Evolutionary conservation across 1,284 basidiomycete species (phyloP), one percentile per base, ranked within the genome.

Genomic region (Boletellus dicymbophilus): DNA sequence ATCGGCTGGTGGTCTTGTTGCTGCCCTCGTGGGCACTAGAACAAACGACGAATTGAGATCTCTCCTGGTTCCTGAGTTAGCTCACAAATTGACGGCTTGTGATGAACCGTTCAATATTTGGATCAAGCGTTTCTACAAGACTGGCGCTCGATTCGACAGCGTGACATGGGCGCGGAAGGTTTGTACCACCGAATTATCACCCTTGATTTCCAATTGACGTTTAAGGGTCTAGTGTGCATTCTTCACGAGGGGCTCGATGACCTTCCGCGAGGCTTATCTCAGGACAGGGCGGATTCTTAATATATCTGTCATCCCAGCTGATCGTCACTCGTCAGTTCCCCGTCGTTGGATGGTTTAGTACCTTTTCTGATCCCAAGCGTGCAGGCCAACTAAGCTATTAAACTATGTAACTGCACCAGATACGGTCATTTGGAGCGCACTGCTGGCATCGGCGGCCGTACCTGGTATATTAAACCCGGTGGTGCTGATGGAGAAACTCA

Each of bases 371-470:
- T 46, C 21, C 20, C 27, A 33, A 43, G 16, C 56, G 13, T 46
- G 44, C 47, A 93, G 90, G 13, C 96, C 96, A 3, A 98, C 95
- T 3, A 98, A 97, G 69, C 75, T 98, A 9, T 77, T 99, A 33
- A 98, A 99, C 70, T 94, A 98, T 66, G 81, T 98, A 49, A 98
- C 95, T 12, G 92, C 95, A 10, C 96, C 96, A 0, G 91, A 98
- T 69, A 87, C 86, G 9, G 74, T 89, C 13, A 88, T 89, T 51
- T 89, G 88, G 87, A 85, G 78, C 46, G 85, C 88, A 10, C 66
- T 93, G 27, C 72, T 93, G 37, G 91, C 91, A 4, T 91, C 88
- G 13, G 89, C 90, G 6, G 91, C 91, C 18, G 91, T 93, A 13
- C 91, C 90, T 0, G 88, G 91, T 1, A 92, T 93, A 56, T 64